Conservation (phyloP, 2,329 filamentous ascomycete species). For the Clarireedia monteithiana region DNA sequence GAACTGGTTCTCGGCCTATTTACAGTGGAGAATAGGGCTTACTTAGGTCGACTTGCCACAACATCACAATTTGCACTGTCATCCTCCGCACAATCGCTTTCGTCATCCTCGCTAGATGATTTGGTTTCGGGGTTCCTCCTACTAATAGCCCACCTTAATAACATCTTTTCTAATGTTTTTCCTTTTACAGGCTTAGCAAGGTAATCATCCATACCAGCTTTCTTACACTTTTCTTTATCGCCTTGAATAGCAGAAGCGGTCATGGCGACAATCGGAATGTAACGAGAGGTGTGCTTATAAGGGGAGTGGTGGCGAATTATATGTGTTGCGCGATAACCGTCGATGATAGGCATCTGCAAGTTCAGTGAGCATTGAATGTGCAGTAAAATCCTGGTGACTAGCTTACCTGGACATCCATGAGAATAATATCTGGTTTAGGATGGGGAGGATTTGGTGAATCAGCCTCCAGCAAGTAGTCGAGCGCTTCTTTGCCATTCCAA, state of each 20-base stretch:
- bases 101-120: constrained; percentile 7
- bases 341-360: constrained; percentile 56
- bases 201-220: constrained; percentile 71
- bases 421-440: constrained; percentile 57
- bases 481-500: constrained; percentile 72
- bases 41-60: neutral
- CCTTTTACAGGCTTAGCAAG: constrained; percentile 67
- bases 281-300: constrained; percentile 50
- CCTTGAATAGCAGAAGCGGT: constrained; percentile 73
- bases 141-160: constrained; percentile 57
- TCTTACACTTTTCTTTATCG: constrained; percentile 65
- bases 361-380: neutral
- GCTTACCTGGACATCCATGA: constrained; percentile 61
- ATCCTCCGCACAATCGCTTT: constrained; percentile 22
- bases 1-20: no score
- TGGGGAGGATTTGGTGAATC: constrained; percentile 27
- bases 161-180: constrained; percentile 59
- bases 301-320: constrained; percentile 60
- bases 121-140: constrained; percentile 28
- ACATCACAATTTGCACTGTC: constrained; percentile 11
- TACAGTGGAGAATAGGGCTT: neutral
- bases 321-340: constrained; percentile 72
- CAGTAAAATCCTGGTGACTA: neutral
- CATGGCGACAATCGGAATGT: constrained; percentile 74
- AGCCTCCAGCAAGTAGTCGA: constrained; percentile 60